These are phyloP conservation scores for Epichloe amarillans DNA, from an alignment of 2,329 filamentous ascomycete genomes.

Conservation along the genomic window DNA sequence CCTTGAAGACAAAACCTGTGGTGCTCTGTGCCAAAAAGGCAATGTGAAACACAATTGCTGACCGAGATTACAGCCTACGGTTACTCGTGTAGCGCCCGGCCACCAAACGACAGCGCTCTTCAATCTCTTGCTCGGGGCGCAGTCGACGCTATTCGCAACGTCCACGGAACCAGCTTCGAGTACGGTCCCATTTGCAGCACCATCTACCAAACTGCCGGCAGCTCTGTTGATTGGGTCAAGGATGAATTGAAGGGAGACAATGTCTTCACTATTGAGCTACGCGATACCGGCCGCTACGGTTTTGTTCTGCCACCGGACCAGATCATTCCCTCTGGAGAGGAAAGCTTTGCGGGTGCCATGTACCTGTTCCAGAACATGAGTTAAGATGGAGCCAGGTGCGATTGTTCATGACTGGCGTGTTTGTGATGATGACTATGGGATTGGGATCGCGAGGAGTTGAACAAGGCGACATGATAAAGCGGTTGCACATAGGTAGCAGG, in stretches of 20 bases:
- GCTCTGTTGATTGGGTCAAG: constrained; percentile 30
- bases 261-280: constrained; percentile 27
- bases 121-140: constrained; percentile 33
- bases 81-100: constrained; percentile 37
- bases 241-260: constrained; percentile 29
- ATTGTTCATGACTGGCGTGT: not conserved
- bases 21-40: not conserved
- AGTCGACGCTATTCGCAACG: constrained; percentile 34
- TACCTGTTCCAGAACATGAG: constrained; percentile 40
- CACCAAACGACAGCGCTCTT: constrained; percentile 34
- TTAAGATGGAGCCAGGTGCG: constrained; percentile 6
- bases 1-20: not conserved
- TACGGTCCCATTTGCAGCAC: constrained; percentile 44
- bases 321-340: constrained; percentile 30
- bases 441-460: not conserved
- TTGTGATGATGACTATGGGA: not conserved
- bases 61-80: constrained; percentile 32
- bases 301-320: constrained; percentile 30
- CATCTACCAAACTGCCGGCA: constrained; percentile 43
- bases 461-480: not conserved
- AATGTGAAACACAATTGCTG: not conserved
- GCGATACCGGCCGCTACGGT: constrained; percentile 23
- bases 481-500: not conserved
- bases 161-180: constrained; percentile 25
- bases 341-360: constrained; percentile 37